A percentile compares a stretch with the other conserved stretches of the same genome.
phyloP scores from a whole-genome alignment of 495 filamentous ascomycete species.

The Trichoderma gamsii region DNA sequence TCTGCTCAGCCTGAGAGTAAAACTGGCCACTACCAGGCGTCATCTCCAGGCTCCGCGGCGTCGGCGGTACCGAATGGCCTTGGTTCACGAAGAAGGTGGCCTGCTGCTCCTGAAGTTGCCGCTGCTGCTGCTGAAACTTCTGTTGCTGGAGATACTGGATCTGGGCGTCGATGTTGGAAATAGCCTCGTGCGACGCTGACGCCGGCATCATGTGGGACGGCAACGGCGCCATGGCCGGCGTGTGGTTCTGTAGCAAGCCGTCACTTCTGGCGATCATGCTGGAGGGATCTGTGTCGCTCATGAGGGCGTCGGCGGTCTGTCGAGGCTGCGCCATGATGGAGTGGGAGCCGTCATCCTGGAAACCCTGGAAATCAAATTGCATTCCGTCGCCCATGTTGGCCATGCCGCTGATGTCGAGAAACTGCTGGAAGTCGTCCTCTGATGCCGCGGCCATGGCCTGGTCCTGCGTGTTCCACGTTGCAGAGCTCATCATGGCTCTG shows the following conservation, averaged over 20 bases:
- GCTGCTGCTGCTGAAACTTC: constrained; percentile 45
- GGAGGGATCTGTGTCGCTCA: constrained; percentile 40
- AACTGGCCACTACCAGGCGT: constrained; percentile 60
- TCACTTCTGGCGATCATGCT: constrained; percentile 36
- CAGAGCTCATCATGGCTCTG: constrained; percentile 42
- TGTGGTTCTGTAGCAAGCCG: constrained; percentile 38
- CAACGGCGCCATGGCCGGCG: constrained; percentile 41
- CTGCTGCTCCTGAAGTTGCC: constrained; percentile 52
- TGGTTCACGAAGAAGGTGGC: constrained; percentile 47
- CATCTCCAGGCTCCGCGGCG: constrained; percentile 87
- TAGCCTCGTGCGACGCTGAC: constrained; percentile 37
- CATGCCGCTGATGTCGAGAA: constrained; percentile 48
- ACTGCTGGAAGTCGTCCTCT: constrained; percentile 52
- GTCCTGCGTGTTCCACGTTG: constrained; percentile 43
- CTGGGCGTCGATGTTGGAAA: constrained; percentile 49
- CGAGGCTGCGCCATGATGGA: constrained; percentile 32
- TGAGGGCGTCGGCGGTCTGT: constrained; percentile 44
- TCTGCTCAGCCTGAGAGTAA: constrained; percentile 47
- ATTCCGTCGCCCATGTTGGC: constrained; percentile 38
- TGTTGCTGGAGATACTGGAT: constrained; percentile 61
- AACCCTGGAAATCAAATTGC: constrained; percentile 45
- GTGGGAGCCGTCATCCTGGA: constrained; percentile 32
- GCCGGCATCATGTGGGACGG: constrained; percentile 39
- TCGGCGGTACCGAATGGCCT: constrained; percentile 72
- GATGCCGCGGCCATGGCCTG: constrained; percentile 37